Percentiles rank a stretch among this genome's conserved stretches.
phyloP scores from a whole-genome alignment of 345 rosid species.

The Aquilaria yunnanensis region DNA sequence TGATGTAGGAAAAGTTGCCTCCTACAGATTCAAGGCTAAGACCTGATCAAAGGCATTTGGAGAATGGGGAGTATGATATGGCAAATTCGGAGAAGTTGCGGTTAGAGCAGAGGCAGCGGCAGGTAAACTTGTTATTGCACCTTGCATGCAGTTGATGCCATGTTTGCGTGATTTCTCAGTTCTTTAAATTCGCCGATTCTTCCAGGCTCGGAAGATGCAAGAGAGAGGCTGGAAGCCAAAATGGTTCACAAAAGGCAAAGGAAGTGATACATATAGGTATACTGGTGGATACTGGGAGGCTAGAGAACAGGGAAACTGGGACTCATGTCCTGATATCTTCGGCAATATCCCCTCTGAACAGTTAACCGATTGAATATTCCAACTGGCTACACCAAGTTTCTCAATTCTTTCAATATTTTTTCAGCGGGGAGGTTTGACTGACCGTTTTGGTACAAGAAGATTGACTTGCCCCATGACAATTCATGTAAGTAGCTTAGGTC shows the following conservation, averaged over 20 bases:
- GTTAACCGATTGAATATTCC: too few relatives aligned
- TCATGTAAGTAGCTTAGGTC: too few relatives aligned
- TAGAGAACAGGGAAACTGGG: slow-evolving; percentile 59
- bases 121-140: slow-evolving; percentile 14
- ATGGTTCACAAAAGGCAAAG: slow-evolving; percentile 77
- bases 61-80: slow-evolving; percentile 36
- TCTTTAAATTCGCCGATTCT: background rate
- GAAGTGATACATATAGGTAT: slow-evolving; percentile 44
- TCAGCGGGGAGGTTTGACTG: too few relatives aligned
- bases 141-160: background rate
- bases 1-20: slow-evolving; percentile 32
- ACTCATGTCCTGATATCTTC: slow-evolving; percentile 74
- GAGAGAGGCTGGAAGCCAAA: slow-evolving; percentile 93
- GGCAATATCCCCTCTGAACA: slow-evolving; percentile 62
- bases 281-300: slow-evolving; percentile 90
- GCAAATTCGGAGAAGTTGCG: slow-evolving; percentile 38
- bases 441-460: too few relatives aligned
- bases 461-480: too few relatives aligned
- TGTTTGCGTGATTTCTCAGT: background rate
- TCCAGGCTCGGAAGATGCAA: slow-evolving; percentile 89
- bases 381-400: slow-evolving; percentile 12
- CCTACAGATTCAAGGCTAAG: slow-evolving; percentile 44
- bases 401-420: slow-evolving; percentile 13
- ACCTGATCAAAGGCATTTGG: slow-evolving; percentile 35
- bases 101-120: slow-evolving; percentile 37